Conservation (phyloP, 306 rosid genomes). For the Prunus mume region DNA sequence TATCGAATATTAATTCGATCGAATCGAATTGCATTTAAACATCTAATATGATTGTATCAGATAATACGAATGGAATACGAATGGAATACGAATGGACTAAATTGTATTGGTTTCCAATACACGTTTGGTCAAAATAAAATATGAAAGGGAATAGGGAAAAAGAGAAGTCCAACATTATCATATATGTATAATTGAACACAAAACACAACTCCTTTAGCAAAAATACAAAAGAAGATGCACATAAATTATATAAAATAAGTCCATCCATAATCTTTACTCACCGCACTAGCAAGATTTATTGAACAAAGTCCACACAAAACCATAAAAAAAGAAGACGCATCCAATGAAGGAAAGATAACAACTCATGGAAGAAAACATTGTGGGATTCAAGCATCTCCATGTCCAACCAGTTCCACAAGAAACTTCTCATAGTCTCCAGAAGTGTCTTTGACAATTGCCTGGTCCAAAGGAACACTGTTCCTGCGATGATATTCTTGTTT, state of each 20-base stretch:
- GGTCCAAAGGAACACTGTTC: slow-evolving; percentile 72
- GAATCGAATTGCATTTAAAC: no score
- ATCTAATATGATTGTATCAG: no score
- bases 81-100: no score
- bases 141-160: no score
- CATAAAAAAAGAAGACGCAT: neutral
- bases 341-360: neutral
- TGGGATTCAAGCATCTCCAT: slow-evolving; percentile 40
- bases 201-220: neutral
- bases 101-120: no score
- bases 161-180: no score
- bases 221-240: neutral
- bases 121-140: no score
- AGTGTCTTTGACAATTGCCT: slow-evolving; percentile 63
- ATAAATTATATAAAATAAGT: neutral
- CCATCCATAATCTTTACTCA: neutral
- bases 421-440: slow-evolving; percentile 72
- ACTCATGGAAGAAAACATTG: neutral
- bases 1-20: no score
- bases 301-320: neutral
- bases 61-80: no score
- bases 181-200: no score
- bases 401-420: slow-evolving; percentile 70
- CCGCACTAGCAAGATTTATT: neutral
- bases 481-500: slow-evolving; percentile 78